Conservation (phyloP, 345 rosid genomes). For the Bruguiera sexangula region DNA sequence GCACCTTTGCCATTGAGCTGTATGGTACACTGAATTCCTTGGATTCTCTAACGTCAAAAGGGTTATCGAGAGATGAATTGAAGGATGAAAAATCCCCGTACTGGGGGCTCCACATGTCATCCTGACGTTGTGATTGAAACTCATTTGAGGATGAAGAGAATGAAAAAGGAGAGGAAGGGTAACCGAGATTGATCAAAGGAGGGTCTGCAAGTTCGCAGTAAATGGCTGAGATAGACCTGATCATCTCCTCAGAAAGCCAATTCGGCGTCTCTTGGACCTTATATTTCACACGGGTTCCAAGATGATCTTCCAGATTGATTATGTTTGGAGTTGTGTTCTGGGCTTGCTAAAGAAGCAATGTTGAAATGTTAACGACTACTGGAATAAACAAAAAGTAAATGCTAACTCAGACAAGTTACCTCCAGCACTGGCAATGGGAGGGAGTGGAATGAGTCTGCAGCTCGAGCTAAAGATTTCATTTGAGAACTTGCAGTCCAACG, state of each 20-base stretch:
- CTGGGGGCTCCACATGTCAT: conserved; percentile 32
- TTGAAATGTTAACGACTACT: not conserved
- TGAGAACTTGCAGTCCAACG: conserved; percentile 43
- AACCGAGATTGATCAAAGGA: conserved; percentile 42
- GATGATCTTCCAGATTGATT: conserved; percentile 42
- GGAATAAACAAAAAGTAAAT: not conserved
- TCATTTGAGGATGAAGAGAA: conserved; percentile 34
- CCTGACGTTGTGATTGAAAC: conserved; percentile 29
- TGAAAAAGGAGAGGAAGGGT: conserved; percentile 39
- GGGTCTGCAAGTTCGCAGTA: conserved; percentile 59
- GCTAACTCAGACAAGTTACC: conserved; percentile 39
- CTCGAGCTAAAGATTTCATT: conserved; percentile 37
- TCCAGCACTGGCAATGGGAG: conserved; percentile 92
- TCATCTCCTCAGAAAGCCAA: conserved; percentile 77
- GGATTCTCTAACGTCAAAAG: conserved; percentile 40
- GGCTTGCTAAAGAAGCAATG: conserved; percentile 39
- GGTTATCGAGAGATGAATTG: conserved; percentile 45
- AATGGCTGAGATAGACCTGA: conserved; percentile 66
- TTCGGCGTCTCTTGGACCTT: conserved; percentile 48
- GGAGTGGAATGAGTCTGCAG: conserved; percentile 60
- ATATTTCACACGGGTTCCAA: conserved; percentile 36
- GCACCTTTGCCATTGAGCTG: conserved; percentile 50
- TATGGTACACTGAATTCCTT: conserved; percentile 54
- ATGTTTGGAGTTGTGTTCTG: conserved; percentile 37
- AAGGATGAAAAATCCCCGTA: conserved; percentile 36